Evolutionary conservation across 768 basidiomycete species (phyloP), one percentile per base, ranked within the genome.

Genomic region (Kwoniella botswanensis): DNA sequence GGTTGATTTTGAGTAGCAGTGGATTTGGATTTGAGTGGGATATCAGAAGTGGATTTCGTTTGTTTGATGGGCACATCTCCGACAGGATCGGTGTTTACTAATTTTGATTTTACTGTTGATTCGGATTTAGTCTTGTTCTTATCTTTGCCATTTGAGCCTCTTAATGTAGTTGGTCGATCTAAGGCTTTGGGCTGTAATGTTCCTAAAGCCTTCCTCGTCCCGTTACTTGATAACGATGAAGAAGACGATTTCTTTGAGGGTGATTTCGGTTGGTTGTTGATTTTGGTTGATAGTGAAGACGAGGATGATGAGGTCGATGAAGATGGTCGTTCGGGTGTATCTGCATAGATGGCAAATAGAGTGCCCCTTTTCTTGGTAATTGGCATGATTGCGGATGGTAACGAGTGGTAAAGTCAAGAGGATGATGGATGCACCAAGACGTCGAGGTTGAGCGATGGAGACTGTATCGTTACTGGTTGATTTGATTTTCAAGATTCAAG

Each of bases 361-460:
- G 82, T 80, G 57, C 82, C 82, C 60, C 80, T 82, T 65, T 79
- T 79, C 58, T 80, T 79, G 55, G 78, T 79, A 22, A 79, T 66
- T 15, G 82, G 82, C 82, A 83, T 83, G 21, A 35, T 54, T 17
- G 63, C 17, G 61, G 29, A 50, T 50, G 46, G 46, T 50, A 50
- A 13, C 18, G 46, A 18, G 18, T 50, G 13, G 46, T 50, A 50
- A 18, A 18, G 18, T 15, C 12, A 50, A 10, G 18, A 50, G 46
- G 46, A 15, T 18, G 46, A 50, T 13, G 46, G 46, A 50, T 17
- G 46, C 12, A 50, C 18, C 46, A 50, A 50, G 18, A 50, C 17
- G 12, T 15, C 10, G 46, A 50, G 46, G 46, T 50, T 50, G 46
- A 50, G 46, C 46, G 46, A 15, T 50, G 46, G 46, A 50, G 46